Percentiles rank a stretch among this genome's conserved stretches.
Evolutionary conservation across 257 asterid genomes (phyloP).

Genomic region (Solanum clarkiae): DNA sequence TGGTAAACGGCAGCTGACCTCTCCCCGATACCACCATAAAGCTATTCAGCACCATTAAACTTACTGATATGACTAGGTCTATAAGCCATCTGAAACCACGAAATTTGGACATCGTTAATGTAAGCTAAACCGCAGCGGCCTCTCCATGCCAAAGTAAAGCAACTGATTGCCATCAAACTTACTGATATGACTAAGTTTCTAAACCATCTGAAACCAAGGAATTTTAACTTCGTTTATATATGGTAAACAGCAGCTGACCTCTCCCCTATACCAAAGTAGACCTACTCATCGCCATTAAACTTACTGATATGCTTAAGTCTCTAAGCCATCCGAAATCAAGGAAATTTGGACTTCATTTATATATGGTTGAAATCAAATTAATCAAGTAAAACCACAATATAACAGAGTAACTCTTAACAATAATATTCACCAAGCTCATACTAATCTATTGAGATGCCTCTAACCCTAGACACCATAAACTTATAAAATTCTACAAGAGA

Average conservation of each 20-base stretch:
- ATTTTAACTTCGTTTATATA: neutral
- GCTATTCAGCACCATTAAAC: neutral
- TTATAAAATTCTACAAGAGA: neutral
- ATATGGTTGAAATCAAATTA: neutral
- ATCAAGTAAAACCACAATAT: neutral
- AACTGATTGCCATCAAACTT: neutral
- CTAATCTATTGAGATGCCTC: neutral
- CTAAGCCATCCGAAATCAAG: neutral
- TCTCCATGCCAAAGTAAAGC: neutral
- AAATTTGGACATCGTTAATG: no score
- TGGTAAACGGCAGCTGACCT: neutral
- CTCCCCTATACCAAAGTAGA: neutral
- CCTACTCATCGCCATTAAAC: neutral
- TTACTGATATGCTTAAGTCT: neutral
- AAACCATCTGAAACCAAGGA: neutral
- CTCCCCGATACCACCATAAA: neutral
- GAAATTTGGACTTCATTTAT: no score
- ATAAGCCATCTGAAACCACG: neutral
- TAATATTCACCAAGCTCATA: neutral
- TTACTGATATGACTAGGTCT: neutral
- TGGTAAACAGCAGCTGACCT: neutral
- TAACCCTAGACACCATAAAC: neutral
- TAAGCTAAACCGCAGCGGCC: neutral
- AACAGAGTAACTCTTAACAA: neutral
- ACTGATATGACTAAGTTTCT: neutral